Evolutionary conservation across 257 asterid species (phyloP).

Genomic region (Mentha longifolia): DNA sequence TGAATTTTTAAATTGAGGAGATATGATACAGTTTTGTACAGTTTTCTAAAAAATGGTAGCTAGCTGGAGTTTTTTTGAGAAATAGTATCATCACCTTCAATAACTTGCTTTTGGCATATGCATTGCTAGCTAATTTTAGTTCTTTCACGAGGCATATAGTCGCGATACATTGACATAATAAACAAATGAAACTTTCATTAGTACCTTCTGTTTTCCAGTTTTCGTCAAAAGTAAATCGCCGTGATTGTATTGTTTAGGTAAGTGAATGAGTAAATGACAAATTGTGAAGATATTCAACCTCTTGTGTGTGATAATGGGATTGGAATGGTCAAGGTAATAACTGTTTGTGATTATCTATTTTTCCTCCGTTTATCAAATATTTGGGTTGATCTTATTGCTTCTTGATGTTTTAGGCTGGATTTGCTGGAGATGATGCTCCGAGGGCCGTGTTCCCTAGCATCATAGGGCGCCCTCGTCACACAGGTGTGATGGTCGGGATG

Average conservation of each 20-base stretch:
- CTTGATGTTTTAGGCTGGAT: conserved; percentile 46
- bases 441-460: conserved; percentile 54
- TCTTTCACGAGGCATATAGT: background rate
- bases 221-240: background rate
- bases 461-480: conserved; percentile 57
- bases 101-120: background rate
- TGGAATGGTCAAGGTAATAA: conserved; percentile 45
- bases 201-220: background rate
- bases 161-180: background rate
- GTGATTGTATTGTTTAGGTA: conserved; percentile 14
- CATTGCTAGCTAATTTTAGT: background rate
- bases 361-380: conserved; percentile 5
- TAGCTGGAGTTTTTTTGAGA: no score
- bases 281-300: conserved; percentile 41
- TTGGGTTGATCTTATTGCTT: background rate
- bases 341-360: background rate
- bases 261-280: conserved; percentile 36
- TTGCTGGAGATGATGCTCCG: conserved; percentile 59
- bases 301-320: conserved; percentile 48
- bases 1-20: background rate
- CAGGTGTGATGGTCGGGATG: conserved; percentile 59
- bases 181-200: background rate
- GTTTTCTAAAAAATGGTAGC: background rate
- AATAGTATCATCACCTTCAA: background rate
- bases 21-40: background rate